Conservation (phyloP, 148 eudicot genomes). For the Pouteria glomerata region DNA sequence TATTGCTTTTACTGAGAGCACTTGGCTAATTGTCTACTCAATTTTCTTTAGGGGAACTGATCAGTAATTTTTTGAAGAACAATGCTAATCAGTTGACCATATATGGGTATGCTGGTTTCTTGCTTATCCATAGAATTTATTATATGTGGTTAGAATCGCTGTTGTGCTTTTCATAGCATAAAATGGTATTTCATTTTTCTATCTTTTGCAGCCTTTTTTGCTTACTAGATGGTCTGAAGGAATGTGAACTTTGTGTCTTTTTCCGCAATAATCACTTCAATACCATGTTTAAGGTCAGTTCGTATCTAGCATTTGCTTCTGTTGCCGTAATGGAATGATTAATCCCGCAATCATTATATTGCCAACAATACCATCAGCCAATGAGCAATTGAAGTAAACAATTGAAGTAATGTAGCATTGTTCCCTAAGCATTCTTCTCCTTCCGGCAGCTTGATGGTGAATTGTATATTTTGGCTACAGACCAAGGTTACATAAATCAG, state of each 20-base stretch:
- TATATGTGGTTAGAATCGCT: background rate
- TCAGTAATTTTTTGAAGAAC: slow-evolving; percentile 64
- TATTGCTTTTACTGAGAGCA: too few relatives aligned
- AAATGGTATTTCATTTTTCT: too few relatives aligned
- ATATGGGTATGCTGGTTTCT: slow-evolving; percentile 51
- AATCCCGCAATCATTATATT: too few relatives aligned
- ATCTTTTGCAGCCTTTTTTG: slow-evolving; percentile 56
- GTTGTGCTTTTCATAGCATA: background rate
- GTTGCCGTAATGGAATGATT: too few relatives aligned
- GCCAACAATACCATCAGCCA: too few relatives aligned
- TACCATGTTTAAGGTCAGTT: slow-evolving; percentile 90
- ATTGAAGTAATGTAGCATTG: too few relatives aligned
- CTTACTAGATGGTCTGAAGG: slow-evolving; percentile 79
- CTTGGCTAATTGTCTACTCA: background rate
- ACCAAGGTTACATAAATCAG: slow-evolving; percentile 89
- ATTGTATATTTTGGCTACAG: slow-evolving; percentile 79
- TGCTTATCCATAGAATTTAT: too few relatives aligned
- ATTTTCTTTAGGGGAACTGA: slow-evolving; percentile 54
- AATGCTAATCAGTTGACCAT: slow-evolving; percentile 85
- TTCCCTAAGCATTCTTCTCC: slow-evolving; percentile 1
- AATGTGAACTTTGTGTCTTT: slow-evolving; percentile 86
- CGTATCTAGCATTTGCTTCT: background rate
- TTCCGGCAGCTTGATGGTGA: slow-evolving; percentile 69
- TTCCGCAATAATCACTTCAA: slow-evolving; percentile 98
- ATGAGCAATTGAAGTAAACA: too few relatives aligned